Percentiles rank a stretch among this genome's conserved stretches.
These are phyloP conservation scores for Ulota crispa DNA, from an alignment of 225 moss, liverwort and hornwort species.

Conservation along the genomic window DNA sequence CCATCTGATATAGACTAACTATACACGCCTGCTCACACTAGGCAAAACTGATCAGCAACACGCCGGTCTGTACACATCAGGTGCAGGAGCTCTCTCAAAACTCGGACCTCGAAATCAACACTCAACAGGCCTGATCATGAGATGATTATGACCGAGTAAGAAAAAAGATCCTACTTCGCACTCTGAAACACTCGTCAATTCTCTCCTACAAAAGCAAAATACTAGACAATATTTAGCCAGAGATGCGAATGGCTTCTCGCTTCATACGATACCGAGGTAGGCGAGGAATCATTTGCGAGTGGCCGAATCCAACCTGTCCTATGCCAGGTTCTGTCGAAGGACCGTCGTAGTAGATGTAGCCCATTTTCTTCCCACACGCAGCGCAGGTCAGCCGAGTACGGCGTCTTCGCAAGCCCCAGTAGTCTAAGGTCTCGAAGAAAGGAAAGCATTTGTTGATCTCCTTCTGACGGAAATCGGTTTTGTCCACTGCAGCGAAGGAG, in stretches of 20 bases:
- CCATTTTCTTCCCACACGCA: constrained; percentile 54
- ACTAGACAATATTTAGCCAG: constrained; percentile 26
- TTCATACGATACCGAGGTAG: constrained; percentile 51
- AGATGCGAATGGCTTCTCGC: constrained; percentile 47
- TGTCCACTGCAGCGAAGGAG: constrained; percentile 52
- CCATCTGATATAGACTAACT: constrained; percentile 20
- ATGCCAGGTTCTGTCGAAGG: constrained; percentile 30
- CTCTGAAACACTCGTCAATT: not conserved
- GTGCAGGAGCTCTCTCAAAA: not conserved
- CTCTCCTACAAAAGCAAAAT: not conserved
- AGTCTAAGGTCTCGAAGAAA: constrained; percentile 56
- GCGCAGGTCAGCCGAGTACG: constrained; percentile 46
- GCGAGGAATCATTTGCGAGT: constrained; percentile 40
- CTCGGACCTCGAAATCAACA: not conserved
- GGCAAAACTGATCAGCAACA: not conserved
- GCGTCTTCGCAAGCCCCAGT: constrained; percentile 53
- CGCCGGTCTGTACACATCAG: constrained; percentile 9
- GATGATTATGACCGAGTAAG: not conserved
- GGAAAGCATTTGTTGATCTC: constrained; percentile 48
- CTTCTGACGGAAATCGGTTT: constrained; percentile 53
- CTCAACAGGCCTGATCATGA: not conserved
- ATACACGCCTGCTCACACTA: not conserved
- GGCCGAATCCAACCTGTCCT: constrained; percentile 45
- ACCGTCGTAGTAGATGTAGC: constrained; percentile 52
- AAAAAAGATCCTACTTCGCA: not conserved